These are phyloP conservation scores for Cajanus cajan DNA, from an alignment of 306 rosid species.

Conservation along the genomic window DNA sequence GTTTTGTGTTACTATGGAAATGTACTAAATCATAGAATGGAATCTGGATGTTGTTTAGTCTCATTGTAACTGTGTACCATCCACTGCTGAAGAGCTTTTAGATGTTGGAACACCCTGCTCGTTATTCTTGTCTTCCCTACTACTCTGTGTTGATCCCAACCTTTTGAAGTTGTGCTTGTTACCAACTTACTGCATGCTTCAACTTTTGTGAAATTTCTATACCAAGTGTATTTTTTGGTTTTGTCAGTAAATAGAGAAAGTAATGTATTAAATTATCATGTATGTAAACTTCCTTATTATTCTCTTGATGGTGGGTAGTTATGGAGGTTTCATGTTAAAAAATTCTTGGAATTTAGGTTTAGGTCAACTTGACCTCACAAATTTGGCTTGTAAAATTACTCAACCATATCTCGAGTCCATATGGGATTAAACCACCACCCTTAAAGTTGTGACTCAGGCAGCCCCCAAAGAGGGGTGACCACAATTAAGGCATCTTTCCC, in stretches of 20 bases:
- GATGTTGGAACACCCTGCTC: neutral
- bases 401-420: no score
- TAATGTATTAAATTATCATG: neutral
- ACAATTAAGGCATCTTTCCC: no score
- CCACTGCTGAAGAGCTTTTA: neutral
- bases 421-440: no score
- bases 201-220: neutral
- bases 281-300: neutral
- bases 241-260: neutral
- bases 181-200: neutral
- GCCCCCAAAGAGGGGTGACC: no score
- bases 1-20: neutral
- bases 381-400: no score
- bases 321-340: neutral
- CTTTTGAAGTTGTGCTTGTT: neutral
- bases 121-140: conserved; percentile 1
- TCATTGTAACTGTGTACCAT: neutral
- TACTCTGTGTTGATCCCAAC: neutral
- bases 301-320: neutral
- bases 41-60: neutral
- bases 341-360: no score
- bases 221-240: neutral
- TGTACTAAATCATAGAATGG: neutral
- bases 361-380: no score
- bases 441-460: no score